Evolutionary conservation across 2,329 filamentous ascomycete species (phyloP), one percentile per base, ranked within the genome.

Genomic region (Penicillium decumbens): DNA sequence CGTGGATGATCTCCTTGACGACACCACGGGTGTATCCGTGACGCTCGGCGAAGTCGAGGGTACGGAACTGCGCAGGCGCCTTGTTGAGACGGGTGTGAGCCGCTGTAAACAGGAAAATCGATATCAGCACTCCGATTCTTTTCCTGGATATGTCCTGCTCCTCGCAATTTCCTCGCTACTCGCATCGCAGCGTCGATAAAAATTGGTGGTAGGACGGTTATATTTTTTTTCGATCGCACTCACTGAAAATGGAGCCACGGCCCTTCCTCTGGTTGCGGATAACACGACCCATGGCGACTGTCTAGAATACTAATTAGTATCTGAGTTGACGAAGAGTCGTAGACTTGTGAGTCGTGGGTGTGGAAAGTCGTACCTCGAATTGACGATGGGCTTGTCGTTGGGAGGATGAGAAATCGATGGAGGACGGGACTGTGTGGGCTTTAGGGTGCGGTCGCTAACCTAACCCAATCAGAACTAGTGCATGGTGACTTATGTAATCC

Each of bases 1-100:
- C 93, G 85, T 98, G 93, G 79, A 98, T 88, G 78, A 97, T 96
- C 73, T 97, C 89, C 85, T 93, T 95, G 74, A 98, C 91, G 63
- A 97, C 84, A 79, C 93, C 93, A 68, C 93, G 89, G 73, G 95
- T 80, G 82, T 98, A 98, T 70, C 93, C 93, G 84, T 97, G 92
- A 74, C 89, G 85, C 82, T 96, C 91, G 75, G 90, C 85, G 77
- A 83, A 98, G 77, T 98, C 93, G 83, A 96, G 88, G 68, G 83
- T 89, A 78, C 93, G 83, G 87, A 98, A 97, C 80, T 95, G 88
- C 72, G 92, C 89, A 62, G 89, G 88, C 60, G 86, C 84, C 85
- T 97, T 96, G 82, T 93, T 92, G 73, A 97, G 84, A 78, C 88
- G 87, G 78, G 87, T 90, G 79, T 88, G 82, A 76, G 86, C 84